A percentile compares a stretch with the other conserved stretches of the same genome.
Evolutionary conservation across 257 asterid genomes (phyloP).

Genomic region (Prunella vulgaris): DNA sequence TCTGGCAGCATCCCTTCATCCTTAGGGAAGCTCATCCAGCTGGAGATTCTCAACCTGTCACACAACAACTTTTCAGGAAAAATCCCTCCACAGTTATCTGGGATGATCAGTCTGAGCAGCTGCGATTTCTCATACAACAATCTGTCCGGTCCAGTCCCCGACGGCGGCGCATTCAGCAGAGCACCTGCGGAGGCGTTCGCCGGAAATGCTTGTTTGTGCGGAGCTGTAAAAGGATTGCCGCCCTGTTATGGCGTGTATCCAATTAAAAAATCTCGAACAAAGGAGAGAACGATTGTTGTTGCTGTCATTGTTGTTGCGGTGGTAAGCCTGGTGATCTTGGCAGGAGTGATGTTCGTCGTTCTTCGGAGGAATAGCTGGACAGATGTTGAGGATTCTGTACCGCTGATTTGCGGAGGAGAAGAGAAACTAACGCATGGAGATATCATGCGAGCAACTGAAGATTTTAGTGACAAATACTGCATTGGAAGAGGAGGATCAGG

Average conservation of each 20-base stretch:
- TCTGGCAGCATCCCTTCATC: slow-evolving; percentile 58
- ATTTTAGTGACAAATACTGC: slow-evolving; percentile 54
- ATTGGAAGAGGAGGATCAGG: slow-evolving; percentile 92
- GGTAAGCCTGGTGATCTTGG: slow-evolving; percentile 37
- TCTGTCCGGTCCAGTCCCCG: slow-evolving; percentile 64
- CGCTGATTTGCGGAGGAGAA: slow-evolving; percentile 68
- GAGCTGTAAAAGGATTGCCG: background rate
- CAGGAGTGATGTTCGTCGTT: slow-evolving; percentile 29
- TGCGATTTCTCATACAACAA: slow-evolving; percentile 63
- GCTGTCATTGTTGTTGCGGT: slow-evolving; percentile 43
- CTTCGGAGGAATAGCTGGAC: slow-evolving; percentile 31
- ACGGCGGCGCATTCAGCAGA: slow-evolving; percentile 29
- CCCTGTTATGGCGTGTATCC: slow-evolving; percentile 11
- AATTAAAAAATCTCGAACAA: slow-evolving; percentile 31
- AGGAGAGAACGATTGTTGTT: slow-evolving; percentile 35
- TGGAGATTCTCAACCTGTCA: slow-evolving; percentile 64
- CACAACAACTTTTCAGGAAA: slow-evolving; percentile 57
- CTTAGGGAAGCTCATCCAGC: slow-evolving; percentile 44
- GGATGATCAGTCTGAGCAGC: slow-evolving; percentile 48
- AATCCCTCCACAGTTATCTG: slow-evolving; percentile 51
- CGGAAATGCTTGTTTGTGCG: slow-evolving; percentile 22
- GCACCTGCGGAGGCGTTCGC: slow-evolving; percentile 41
- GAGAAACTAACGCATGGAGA: slow-evolving; percentile 69
- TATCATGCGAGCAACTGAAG: slow-evolving; percentile 65
- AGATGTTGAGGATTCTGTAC: slow-evolving; percentile 37